These are phyloP conservation scores for Neoarthrinium moseri DNA, from an alignment of 2,329 filamentous ascomycete genomes.

Conservation along the genomic window DNA sequence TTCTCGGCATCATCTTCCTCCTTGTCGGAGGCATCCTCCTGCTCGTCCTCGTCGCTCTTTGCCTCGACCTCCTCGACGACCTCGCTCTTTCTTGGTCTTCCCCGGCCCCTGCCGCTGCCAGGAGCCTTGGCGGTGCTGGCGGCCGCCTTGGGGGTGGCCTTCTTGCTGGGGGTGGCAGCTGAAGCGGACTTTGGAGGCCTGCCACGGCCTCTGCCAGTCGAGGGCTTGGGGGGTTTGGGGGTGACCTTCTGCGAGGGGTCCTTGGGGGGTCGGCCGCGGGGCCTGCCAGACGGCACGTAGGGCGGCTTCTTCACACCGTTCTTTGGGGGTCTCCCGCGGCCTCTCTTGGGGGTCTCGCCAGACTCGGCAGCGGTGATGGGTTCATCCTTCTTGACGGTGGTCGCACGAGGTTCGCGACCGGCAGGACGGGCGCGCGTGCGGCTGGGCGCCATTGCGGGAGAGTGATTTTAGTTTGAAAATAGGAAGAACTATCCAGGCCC, in stretches of 20 bases:
- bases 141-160: conserved; percentile 15
- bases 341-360: conserved; percentile 27
- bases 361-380: conserved; percentile 16
- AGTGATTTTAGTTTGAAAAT: not conserved
- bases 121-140: conserved; percentile 18
- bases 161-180: conserved; percentile 26
- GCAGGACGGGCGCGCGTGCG: conserved; percentile 11
- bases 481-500: not conserved
- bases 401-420: conserved; percentile 6
- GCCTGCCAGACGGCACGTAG: conserved; percentile 36
- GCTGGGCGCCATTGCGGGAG: conserved; percentile 7
- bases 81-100: conserved; percentile 23
- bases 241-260: conserved; percentile 30
- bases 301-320: conserved; percentile 35
- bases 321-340: conserved; percentile 37
- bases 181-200: conserved; percentile 29
- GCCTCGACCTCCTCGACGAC: conserved; percentile 12
- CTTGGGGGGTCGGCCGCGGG: conserved; percentile 47
- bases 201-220: conserved; percentile 24
- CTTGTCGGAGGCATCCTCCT: conserved; percentile 18
- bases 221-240: conserved; percentile 17
- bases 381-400: conserved; percentile 10
- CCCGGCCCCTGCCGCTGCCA: conserved; percentile 19
- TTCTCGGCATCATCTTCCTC: conserved; percentile 12
- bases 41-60: conserved; percentile 26